Base-by-base conservation (phyloP, 148 eudicot genomes). In the Cornus suecica region DNA sequence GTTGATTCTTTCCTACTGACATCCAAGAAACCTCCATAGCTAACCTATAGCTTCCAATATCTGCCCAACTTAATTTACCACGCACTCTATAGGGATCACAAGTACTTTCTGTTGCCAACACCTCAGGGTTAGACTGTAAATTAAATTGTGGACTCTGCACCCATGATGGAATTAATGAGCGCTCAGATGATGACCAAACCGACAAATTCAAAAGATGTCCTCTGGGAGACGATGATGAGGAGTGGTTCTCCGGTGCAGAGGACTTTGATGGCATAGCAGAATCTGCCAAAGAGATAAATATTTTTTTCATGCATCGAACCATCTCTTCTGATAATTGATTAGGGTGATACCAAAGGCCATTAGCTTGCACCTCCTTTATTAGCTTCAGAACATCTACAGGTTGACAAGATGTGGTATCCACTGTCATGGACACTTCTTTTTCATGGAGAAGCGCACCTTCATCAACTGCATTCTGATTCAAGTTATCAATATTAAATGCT, bases 21-120 rank as follows among this genome's bases (percentile, higher is more conserved):
- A 75, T 75, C 77, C 77, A 75, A 48, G 77, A 75, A 29, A 75
- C 77, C 54, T 75, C 77, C n/a, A 64, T 66, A 16, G 77, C 71
- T 54, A 75, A 75, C 29, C 77, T 60, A 52, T 75, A 75, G 64
- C 64, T 66, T 48, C 77, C 77, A 66, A 75, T 75, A 30, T 75
- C 71, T 66, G 48, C 77, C 77, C 77, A 75, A 66, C 77, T 75
- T 52, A 75, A 48, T 23, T 75, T 75, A 52, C 64, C 62, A 52
- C 65, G 71, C 64, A 75, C 77, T 66, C 77, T 66, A n/a, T 75
- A 75, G 14, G 77, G 77, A 75, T 75, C 77, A 66, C 27, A 45
- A 18, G 45, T 66, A 24, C 31, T 75, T 70, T 66, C 77, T 4
- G 18, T 75, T 28, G 77, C 70, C 64, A 75, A 75, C 62, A 66